Conservation (phyloP, 495 filamentous ascomycete species). For the Tuber melanosporum region DNA sequence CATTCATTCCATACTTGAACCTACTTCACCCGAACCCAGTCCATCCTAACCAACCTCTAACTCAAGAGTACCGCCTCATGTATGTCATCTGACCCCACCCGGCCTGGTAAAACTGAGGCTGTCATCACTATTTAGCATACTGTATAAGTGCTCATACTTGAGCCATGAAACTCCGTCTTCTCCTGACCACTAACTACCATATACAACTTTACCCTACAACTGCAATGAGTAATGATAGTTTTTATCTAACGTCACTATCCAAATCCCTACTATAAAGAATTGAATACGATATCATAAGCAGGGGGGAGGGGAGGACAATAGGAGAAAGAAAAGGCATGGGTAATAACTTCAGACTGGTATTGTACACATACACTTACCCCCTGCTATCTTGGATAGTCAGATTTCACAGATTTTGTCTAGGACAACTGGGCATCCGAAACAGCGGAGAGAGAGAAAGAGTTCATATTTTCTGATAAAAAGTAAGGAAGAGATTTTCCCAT, state of each 20-base stretch:
- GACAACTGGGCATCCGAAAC: too few species aligned
- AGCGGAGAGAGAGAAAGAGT: too few species aligned
- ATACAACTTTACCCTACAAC: too few species aligned
- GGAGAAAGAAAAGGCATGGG: background rate
- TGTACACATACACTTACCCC: too few species aligned
- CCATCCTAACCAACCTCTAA: background rate
- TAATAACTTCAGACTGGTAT: too few species aligned
- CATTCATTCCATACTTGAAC: background rate
- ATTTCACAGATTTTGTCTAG: too few species aligned
- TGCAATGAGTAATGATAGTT: background rate
- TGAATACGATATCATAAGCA: background rate
- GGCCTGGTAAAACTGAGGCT: background rate
- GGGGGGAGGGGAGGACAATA: background rate
- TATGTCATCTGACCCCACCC: background rate
- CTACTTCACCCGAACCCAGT: background rate
- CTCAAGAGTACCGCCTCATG: background rate
- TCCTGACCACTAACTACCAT: background rate
- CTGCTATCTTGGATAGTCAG: too few species aligned
- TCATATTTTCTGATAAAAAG: too few species aligned
- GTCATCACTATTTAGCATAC: too few species aligned
- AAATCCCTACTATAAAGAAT: background rate
- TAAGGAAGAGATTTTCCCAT: too few species aligned
- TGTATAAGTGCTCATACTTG: background rate
- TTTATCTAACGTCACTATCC: background rate
- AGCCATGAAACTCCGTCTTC: background rate